Percentiles rank a stretch among this genome's conserved stretches.
Conservation (phyloP, 1,284 basidiomycete species). For the Neonothopanus nambi region DNA sequence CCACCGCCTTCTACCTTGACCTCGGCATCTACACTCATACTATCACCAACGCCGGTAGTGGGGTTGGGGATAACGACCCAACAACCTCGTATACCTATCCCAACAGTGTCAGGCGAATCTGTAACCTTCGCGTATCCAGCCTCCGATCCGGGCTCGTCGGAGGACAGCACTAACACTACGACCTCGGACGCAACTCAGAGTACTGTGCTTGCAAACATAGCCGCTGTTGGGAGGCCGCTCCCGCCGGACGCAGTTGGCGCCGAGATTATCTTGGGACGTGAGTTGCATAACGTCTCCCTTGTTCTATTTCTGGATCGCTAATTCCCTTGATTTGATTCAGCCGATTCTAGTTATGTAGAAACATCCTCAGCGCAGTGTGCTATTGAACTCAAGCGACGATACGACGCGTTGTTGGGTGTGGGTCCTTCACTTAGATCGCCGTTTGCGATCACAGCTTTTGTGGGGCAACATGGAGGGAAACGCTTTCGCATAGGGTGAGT, state of each 20-base stretch:
- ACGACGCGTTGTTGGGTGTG: slow-evolving; percentile 68
- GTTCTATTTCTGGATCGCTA: neutral
- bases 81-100: slow-evolving; percentile 2
- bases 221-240: slow-evolving; percentile 8
- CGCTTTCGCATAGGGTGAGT: slow-evolving; percentile 76
- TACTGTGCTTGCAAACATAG: too few relatives aligned
- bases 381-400: slow-evolving; percentile 69
- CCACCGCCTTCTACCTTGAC: too few relatives aligned
- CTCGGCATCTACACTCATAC: too few relatives aligned
- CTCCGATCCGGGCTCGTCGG: neutral
- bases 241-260: slow-evolving; percentile 53
- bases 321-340: slow-evolving; percentile 25
- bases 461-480: slow-evolving; percentile 74
- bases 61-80: too few relatives aligned
- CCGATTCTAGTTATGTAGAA: slow-evolving; percentile 75
- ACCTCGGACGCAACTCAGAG: neutral
- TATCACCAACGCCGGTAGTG: too few relatives aligned
- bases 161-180: too few relatives aligned
- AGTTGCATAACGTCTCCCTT: slow-evolving; percentile 30
- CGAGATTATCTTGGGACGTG: slow-evolving; percentile 62
- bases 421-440: slow-evolving; percentile 68
- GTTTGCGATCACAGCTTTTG: slow-evolving; percentile 74
- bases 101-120: neutral
- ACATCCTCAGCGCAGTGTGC: slow-evolving; percentile 73
- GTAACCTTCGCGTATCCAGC: slow-evolving; percentile 1